Evolutionary conservation across 306 rosid genomes (phyloP).

Genomic region (Trichosanthes truncata): DNA sequence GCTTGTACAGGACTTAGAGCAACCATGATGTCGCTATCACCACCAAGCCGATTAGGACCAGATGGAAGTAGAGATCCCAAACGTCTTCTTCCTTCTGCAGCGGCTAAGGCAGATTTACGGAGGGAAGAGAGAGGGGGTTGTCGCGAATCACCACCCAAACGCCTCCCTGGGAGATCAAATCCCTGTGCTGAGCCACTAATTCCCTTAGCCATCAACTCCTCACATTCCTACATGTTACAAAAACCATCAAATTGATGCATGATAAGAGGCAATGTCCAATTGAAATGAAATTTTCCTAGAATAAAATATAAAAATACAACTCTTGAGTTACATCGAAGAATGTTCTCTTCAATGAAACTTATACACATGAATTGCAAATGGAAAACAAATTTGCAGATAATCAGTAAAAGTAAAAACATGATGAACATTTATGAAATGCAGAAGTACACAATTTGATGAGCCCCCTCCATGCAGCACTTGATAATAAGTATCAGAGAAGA

Average conservation of each 20-base stretch:
- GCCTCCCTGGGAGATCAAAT: slow-evolving; percentile 86
- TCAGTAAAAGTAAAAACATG: not conserved
- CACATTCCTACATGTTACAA: slow-evolving; percentile 55
- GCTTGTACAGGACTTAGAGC: slow-evolving; percentile 89
- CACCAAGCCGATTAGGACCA: slow-evolving; percentile 87
- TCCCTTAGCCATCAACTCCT: slow-evolving; percentile 79
- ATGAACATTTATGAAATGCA: not conserved
- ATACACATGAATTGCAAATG: not conserved
- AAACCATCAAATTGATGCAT: slow-evolving; percentile 9
- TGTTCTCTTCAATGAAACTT: not conserved
- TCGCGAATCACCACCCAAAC: slow-evolving; percentile 59
- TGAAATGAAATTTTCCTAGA: not conserved
- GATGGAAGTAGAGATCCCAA: slow-evolving; percentile 65
- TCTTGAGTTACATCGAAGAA: not conserved
- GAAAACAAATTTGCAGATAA: not conserved
- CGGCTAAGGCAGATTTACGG: slow-evolving; percentile 51
- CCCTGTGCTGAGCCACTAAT: slow-evolving; percentile 63
- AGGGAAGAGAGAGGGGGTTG: slow-evolving; percentile 72
- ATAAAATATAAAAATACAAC: not conserved
- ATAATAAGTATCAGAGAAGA: not conserved
- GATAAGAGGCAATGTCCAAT: not conserved
- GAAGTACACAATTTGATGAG: not conserved
- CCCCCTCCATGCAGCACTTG: not conserved
- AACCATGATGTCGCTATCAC: slow-evolving; percentile 61
- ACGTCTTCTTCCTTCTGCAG: slow-evolving; percentile 69